Conservation (phyloP, 129 eudicot species). For the Ambrosia artemisiifolia region DNA sequence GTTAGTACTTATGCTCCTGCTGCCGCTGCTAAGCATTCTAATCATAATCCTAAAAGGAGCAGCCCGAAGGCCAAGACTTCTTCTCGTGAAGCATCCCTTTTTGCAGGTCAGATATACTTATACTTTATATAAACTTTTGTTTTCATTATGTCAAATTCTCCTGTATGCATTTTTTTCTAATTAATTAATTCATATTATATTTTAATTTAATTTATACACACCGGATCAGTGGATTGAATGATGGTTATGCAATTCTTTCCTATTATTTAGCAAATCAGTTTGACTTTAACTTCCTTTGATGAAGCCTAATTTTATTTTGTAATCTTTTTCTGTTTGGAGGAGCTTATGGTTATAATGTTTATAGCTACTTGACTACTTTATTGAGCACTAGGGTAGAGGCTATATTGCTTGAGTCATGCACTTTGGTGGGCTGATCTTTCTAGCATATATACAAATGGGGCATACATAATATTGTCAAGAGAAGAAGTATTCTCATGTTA, state of each 20-base stretch:
- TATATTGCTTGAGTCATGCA: neutral
- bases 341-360: neutral
- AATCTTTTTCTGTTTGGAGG: conserved; percentile 7
- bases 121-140: neutral
- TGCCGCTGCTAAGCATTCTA: conserved; percentile 48
- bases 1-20: conserved; percentile 43
- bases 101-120: conserved; percentile 59
- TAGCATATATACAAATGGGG: neutral
- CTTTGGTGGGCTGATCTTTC: neutral
- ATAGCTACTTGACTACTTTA: neutral
- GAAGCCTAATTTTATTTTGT: neutral
- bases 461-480: neutral
- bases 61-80: conserved; percentile 81
- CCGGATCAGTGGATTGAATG: neutral
- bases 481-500: neutral
- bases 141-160: neutral
- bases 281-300: neutral
- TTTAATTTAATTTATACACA: neutral
- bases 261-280: neutral
- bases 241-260: neutral
- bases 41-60: conserved; percentile 67
- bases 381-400: neutral
- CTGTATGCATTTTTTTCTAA: conserved; percentile 2
- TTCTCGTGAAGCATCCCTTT: conserved; percentile 75
- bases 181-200: neutral